Base-by-base conservation (phyloP, 1,284 basidiomycete genomes). In the Mycosarcoma maydis region DNA sequence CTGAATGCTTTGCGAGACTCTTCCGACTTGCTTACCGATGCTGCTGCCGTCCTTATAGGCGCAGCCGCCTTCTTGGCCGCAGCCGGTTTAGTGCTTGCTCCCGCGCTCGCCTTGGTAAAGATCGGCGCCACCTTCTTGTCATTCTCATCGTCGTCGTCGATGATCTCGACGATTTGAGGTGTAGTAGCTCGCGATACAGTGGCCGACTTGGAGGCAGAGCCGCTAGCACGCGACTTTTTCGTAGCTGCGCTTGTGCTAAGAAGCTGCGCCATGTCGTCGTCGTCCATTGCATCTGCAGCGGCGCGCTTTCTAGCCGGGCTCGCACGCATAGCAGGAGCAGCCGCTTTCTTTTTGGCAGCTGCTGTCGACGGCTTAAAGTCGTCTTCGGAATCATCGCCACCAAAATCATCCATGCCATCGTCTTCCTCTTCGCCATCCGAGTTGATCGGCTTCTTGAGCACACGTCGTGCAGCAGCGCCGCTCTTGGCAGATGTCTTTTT, bases 401-500 rank as follows among this genome's bases (percentile, higher is more conserved):
- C 49, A 1, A 60, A 4, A 26, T 41, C 53, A 17, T 55, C 52
- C 40, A 57, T 57, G 23, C 38, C 54, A 19, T 60, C 71, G 27
- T 70, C 71, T 10, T 67, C 67, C 41, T 83, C 82, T 48, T 90
- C 90, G 40, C 55, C 61, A 47, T 88, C 89, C 3, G 85, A 85
- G 59, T 87, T 87, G 49, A 69, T 43, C 20, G 66, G 50, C 53
- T 75, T 73, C 39, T 86, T 85, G 86, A 54, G 83, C 85, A 36
- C 85, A 81, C 67, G 84, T 80, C 43, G 83, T 86, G 37, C 84
- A 84, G 89, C 89, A 0, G 88, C 85, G 7, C 74, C 75, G 23
- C 71, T 66, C 54, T 82, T 83, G 29, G 76, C 75, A 58, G 83
- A 83, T 64, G 92, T 90, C 84, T 92, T 94, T 62, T 88, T 88